Evolutionary conservation across 2,329 filamentous ascomycete genomes (phyloP).

Genomic region (Calonectria hawksworthii): DNA sequence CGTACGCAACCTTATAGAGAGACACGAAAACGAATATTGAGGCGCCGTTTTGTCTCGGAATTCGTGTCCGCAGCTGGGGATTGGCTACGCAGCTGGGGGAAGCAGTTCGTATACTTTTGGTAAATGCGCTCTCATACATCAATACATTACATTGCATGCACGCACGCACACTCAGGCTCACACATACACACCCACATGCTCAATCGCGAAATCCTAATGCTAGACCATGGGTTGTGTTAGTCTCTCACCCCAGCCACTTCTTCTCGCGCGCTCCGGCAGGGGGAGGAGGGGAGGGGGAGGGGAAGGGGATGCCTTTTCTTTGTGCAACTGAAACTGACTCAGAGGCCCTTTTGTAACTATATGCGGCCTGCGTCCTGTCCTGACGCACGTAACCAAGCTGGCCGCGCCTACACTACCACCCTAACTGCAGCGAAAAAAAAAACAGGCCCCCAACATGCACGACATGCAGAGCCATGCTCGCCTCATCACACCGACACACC

Average conservation of each 20-base stretch:
- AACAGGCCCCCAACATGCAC: conserved; percentile 1
- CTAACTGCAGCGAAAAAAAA: background rate
- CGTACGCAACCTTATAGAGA: background rate
- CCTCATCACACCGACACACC: conserved; percentile 13
- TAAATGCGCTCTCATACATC: background rate
- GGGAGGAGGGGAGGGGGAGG: background rate
- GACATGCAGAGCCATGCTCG: conserved; percentile 12
- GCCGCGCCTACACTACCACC: background rate
- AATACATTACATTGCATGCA: background rate
- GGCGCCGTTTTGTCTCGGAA: conserved; percentile 10
- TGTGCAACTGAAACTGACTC: conserved; percentile 7
- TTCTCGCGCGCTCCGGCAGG: background rate
- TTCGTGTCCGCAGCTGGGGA: background rate
- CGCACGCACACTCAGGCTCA: background rate
- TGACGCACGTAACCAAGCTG: conserved; percentile 5
- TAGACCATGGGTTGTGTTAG: background rate
- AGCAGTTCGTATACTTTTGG: background rate
- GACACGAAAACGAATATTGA: background rate
- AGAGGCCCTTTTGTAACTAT: conserved; percentile 4
- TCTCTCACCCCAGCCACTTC: background rate
- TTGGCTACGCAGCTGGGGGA: background rate
- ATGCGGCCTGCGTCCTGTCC: background rate
- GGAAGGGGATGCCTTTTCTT: background rate
- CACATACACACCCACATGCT: background rate
- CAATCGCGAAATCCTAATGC: background rate